These are phyloP conservation scores for Magnolia sinica DNA, from an alignment of 164 flowering plant species.

Conservation along the genomic window DNA sequence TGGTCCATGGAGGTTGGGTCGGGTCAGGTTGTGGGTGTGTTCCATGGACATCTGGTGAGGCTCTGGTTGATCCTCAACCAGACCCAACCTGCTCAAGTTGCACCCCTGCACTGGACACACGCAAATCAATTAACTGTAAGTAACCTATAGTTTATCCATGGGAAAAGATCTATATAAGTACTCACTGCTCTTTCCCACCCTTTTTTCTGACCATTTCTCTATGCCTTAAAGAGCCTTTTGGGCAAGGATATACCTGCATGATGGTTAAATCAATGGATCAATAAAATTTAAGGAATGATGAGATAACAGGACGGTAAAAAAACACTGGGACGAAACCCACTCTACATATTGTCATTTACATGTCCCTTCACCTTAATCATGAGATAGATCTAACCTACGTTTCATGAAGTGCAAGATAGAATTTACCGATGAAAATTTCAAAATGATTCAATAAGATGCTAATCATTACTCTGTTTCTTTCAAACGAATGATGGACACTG, in stretches of 20 bases:
- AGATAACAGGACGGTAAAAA: neutral
- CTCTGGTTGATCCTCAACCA: too few relatives aligned
- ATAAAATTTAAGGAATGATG: neutral
- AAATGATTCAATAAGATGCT: too few relatives aligned
- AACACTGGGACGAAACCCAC: neutral
- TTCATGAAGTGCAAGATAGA: neutral
- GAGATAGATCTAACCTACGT: neutral
- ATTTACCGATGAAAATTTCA: neutral
- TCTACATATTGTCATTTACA: neutral
- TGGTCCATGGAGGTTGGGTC: too few relatives aligned
- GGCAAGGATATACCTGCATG: constrained; percentile 77
- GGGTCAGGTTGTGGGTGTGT: too few relatives aligned
- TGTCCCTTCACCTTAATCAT: neutral
- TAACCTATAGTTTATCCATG: neutral
- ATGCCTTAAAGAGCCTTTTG: constrained; percentile 72
- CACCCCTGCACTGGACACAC: too few relatives aligned
- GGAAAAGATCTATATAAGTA: constrained; percentile 6
- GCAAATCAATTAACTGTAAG: too few relatives aligned
- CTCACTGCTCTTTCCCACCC: constrained; percentile 82
- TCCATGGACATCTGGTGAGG: too few relatives aligned
- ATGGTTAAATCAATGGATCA: constrained; percentile 1
- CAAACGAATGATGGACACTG: too few relatives aligned
- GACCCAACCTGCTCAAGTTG: too few relatives aligned
- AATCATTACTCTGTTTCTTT: too few relatives aligned
- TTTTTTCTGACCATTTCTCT: constrained; percentile 54